Conservation (phyloP, 352 stramenopile genomes). For the Pythium biforme region DNA sequence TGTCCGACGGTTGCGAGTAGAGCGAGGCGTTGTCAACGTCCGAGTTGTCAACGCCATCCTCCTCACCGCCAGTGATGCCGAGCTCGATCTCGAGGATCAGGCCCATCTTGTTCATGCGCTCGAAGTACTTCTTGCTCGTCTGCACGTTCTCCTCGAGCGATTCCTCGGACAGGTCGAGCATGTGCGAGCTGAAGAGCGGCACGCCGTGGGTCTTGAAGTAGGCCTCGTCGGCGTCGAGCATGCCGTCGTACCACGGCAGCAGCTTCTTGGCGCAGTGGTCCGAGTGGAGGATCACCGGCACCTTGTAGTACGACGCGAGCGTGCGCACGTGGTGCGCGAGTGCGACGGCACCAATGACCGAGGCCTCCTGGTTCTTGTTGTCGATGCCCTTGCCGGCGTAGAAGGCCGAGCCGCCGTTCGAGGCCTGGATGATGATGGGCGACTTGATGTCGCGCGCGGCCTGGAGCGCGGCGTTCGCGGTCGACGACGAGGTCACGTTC, state of each 20-base stretch:
- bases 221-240: constrained; percentile 94
- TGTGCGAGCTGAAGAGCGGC: constrained; percentile 97
- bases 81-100: constrained; percentile 98
- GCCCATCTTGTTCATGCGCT: constrained; percentile 95
- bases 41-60: constrained; percentile 98
- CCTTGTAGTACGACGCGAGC: constrained; percentile 95
- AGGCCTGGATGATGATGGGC: constrained; percentile 98
- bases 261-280: constrained; percentile 99
- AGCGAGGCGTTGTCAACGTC: constrained; percentile 93
- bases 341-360: constrained; percentile 74
- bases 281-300: constrained; percentile 98
- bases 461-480: constrained; percentile 96
- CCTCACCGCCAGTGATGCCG: constrained; percentile 97
- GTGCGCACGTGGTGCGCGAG: constrained; percentile 95
- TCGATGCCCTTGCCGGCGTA: constrained; percentile 96
- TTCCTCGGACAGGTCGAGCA: constrained; percentile 99
- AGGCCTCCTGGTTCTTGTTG: constrained; percentile 93
- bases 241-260: constrained; percentile 97
- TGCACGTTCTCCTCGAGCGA: constrained; percentile 97
- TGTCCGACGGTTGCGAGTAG: constrained; percentile 93
- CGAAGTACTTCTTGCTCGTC: constrained; percentile 97
- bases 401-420: constrained; percentile 96
- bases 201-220: constrained; percentile 95
- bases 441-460: constrained; percentile 95
- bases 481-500: constrained; percentile 96